Base-by-base conservation (phyloP, 768 basidiomycete genomes). In the Lentinula guzmanii region DNA sequence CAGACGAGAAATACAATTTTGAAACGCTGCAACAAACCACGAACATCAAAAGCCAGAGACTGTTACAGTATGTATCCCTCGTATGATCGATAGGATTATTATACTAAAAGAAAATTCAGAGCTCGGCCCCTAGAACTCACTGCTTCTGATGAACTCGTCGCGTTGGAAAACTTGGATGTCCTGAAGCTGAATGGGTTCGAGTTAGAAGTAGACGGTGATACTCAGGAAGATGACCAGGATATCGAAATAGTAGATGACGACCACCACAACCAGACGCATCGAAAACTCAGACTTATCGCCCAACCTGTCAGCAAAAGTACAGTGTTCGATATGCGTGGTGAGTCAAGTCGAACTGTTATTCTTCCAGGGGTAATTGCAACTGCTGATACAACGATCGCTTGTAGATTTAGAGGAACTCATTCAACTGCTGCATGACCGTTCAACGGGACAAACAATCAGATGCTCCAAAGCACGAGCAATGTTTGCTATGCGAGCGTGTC, bases 1-100 rank as follows among this genome's bases (percentile, higher is more conserved):
- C 93, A 5, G 97, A 99, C 72, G 97, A 98, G 74, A 98, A 98
- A 76, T 98, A 92, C 75, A 98, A 98, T 70, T 98, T 98, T 70
- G 97, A 98, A 78, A 90, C 84, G 1, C 75, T 98, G 61, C 96
- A 98, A 72, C 80, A 84, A 65, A 93, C 87, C n/a, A 98, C 95
- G 10, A 82, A 81, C 56, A 95, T 99, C 61, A 83, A 91, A 65
- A 91, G 90, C 2, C 96, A 98, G 68, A 85, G 77, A 63, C 77
- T 98, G 4, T 84, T 96, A 70, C 81, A 82, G 95, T 95, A 65
- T 60, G 85, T 75, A 50, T 31, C 48, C 28, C 31, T 46, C 28
- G 39, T 61, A 45, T 31, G 1, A 4, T 21, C 65, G 16, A 5
- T 61, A 28, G 31, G 43, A 33, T 24, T 60, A 60, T 4, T 34